Percentiles rank a stretch among this genome's conserved stretches.
Conservation (phyloP, 2,329 filamentous ascomycete genomes). For the Fusarium buharicum region DNA sequence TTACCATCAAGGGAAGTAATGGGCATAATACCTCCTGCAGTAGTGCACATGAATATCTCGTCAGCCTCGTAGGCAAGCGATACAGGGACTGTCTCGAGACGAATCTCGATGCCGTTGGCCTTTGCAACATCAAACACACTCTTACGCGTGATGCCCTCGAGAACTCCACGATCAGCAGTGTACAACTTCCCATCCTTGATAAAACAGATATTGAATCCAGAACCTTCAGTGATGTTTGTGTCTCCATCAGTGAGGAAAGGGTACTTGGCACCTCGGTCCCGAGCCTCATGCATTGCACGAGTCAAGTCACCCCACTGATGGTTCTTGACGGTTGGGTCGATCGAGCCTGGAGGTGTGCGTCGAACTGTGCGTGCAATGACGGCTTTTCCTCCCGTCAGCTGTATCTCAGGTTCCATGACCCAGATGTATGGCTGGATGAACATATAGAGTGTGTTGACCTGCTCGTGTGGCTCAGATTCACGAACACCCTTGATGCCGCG, state of each 20-base stretch:
- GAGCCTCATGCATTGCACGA: constrained; percentile 58
- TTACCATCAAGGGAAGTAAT: constrained; percentile 59
- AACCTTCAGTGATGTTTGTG: constrained; percentile 60
- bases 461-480: constrained; percentile 48
- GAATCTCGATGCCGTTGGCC: constrained; percentile 49
- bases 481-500: constrained; percentile 58
- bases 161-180: constrained; percentile 59
- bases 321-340: constrained; percentile 64
- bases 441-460: constrained; percentile 59
- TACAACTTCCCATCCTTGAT: constrained; percentile 58
- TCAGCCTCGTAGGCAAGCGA: constrained; percentile 53
- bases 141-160: constrained; percentile 60
- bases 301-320: constrained; percentile 62
- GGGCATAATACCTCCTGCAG: constrained; percentile 64
- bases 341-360: constrained; percentile 56
- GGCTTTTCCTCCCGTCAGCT: constrained; percentile 54
- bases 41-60: constrained; percentile 64
- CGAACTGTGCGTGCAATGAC: constrained; percentile 59
- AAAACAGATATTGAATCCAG: constrained; percentile 60
- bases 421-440: constrained; percentile 61
- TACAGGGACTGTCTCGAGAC: not conserved
- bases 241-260: constrained; percentile 63
- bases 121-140: constrained; percentile 59
- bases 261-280: constrained; percentile 58
- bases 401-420: constrained; percentile 60